phyloP scores from a whole-genome alignment of 768 basidiomycete genomes.

The Trametes sanguinea region DNA sequence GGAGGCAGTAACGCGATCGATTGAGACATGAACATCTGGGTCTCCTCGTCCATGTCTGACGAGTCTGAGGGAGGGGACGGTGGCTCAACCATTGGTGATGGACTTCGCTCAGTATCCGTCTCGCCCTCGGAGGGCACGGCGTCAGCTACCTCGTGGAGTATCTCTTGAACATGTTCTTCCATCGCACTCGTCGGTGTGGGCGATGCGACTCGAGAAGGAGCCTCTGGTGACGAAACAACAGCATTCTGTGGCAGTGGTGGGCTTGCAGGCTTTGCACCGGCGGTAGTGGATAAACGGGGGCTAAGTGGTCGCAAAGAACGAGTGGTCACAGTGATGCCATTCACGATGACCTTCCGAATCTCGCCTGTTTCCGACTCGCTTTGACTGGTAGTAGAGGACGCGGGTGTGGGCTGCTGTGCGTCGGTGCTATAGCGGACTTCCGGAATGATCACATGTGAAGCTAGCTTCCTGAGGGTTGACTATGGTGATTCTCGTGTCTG shows the following conservation, averaged over 20 bases:
- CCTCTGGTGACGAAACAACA: conserved; percentile 25
- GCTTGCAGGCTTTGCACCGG: conserved; percentile 2
- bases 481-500: conserved; percentile 67
- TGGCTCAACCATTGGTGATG: conserved; percentile 24
- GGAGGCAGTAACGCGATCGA: conserved; percentile 63
- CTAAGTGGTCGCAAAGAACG: conserved; percentile 41
- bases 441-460: conserved; percentile 58
- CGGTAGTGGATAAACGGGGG: neutral
- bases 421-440: conserved; percentile 62
- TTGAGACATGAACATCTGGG: conserved; percentile 71
- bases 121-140: too few relatives aligned
- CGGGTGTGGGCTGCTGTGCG: conserved; percentile 8
- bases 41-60: conserved; percentile 58
- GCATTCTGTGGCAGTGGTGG: conserved; percentile 13
- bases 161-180: neutral
- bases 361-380: conserved; percentile 20
- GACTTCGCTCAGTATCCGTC: too few relatives aligned
- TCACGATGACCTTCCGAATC: conserved; percentile 54
- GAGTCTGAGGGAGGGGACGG: conserved; percentile 50
- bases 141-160: neutral
- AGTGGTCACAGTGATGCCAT: conserved; percentile 57
- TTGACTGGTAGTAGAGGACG: neutral
- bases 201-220: conserved; percentile 23
- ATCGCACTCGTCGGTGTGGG: conserved; percentile 2
- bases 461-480: conserved; percentile 65